Percentiles rank a stretch among this genome's conserved stretches.
phyloP scores from a whole-genome alignment of 2,329 filamentous ascomycete genomes.

The Xylaria sp. region DNA sequence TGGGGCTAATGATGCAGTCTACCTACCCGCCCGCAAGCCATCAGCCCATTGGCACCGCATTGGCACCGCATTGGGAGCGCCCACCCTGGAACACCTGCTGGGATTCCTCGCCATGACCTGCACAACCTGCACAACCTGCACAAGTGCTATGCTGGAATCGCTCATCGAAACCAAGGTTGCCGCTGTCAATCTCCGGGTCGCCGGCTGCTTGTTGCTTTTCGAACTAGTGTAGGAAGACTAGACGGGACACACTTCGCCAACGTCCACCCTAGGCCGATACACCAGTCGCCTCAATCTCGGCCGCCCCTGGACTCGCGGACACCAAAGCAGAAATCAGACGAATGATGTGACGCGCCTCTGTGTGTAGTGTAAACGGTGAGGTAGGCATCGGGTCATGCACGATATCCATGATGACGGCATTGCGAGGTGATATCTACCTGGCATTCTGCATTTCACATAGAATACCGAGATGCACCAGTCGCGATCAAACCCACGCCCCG shows the following conservation, averaged over 20 bases:
- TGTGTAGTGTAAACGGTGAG: too few species aligned
- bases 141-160: background rate
- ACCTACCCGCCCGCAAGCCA: background rate
- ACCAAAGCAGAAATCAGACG: background rate
- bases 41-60: background rate
- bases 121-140: background rate
- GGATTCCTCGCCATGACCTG: background rate
- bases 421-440: background rate
- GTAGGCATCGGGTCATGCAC: too few species aligned
- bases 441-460: background rate
- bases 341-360: too few species aligned
- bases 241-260: too few species aligned
- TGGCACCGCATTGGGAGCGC: background rate
- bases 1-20: conserved; percentile 24
- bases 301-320: background rate
- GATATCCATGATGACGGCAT: background rate
- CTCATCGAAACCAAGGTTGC: background rate
- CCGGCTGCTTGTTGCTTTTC: background rate
- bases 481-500: background rate
- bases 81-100: background rate
- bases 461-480: background rate
- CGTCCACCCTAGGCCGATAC: too few species aligned
- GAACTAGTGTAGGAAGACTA: too few species aligned
- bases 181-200: background rate
- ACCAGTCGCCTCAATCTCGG: background rate